Evolutionary conservation across 805 yeast species (phyloP).

Genomic region (Ogataea trehalophila): DNA sequence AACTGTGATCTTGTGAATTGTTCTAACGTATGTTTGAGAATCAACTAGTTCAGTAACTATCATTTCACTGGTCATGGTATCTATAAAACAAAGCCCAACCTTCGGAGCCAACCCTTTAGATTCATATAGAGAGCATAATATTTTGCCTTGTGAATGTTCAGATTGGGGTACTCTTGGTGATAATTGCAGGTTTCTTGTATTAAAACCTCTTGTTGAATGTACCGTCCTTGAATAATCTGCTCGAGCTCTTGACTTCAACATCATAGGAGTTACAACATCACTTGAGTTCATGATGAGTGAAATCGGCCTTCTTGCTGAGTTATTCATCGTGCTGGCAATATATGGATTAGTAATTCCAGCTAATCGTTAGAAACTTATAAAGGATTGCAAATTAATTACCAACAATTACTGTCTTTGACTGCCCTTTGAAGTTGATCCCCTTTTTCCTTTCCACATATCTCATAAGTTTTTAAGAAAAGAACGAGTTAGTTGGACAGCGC

Average conservation of each 20-base stretch:
- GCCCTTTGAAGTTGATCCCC: too few species aligned
- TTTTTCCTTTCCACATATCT: too few species aligned
- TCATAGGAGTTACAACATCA: background rate
- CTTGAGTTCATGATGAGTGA: conserved; percentile 3
- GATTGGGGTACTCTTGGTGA: background rate
- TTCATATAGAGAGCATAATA: conserved; percentile 20
- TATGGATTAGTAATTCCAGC: background rate
- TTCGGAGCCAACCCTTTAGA: conserved; percentile 19
- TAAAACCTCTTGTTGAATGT: background rate
- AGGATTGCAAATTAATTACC: too few species aligned
- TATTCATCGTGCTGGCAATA: background rate
- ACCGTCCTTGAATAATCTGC: too few species aligned
- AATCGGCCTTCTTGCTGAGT: background rate
- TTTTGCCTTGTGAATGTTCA: background rate
- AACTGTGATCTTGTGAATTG: conserved; percentile 36
- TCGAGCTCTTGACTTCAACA: too few species aligned
- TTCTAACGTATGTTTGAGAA: conserved; percentile 42
- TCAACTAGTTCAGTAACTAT: conserved; percentile 35
- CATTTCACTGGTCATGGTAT: conserved; percentile 35
- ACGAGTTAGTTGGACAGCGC: too few species aligned
- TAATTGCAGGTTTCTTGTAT: too few species aligned
- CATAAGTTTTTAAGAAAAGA: too few species aligned
- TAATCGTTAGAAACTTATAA: too few species aligned
- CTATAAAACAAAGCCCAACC: conserved; percentile 38
- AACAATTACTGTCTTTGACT: too few species aligned